Percentiles rank a stretch among this genome's conserved stretches.
Conservation (phyloP, 352 stramenopile genomes). For the Blastocystis sp. region DNA sequence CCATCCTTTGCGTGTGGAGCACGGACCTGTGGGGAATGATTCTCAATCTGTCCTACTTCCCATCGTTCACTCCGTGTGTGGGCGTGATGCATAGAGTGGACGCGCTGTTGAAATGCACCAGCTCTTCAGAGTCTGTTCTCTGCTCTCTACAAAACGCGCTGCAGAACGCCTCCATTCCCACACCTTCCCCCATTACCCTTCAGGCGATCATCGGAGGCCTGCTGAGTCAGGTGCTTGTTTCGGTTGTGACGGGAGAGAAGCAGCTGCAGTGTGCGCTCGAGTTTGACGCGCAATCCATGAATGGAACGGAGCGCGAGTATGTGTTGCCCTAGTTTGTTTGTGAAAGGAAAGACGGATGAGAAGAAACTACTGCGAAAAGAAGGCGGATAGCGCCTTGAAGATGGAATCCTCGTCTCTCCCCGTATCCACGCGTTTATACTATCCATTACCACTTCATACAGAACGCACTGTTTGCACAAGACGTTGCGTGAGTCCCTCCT, state of each 20-base stretch:
- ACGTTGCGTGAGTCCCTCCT: neutral
- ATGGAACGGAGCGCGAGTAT: slow-evolving; percentile 23
- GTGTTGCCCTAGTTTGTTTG: slow-evolving; percentile 23
- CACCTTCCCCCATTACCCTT: slow-evolving; percentile 2
- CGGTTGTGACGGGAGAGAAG: slow-evolving; percentile 1
- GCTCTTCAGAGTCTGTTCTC: neutral
- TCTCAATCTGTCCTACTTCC: neutral
- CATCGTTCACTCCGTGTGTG: neutral
- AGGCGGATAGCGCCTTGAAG: neutral
- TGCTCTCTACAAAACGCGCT: neutral
- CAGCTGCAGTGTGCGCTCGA: slow-evolving; percentile 32
- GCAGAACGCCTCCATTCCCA: neutral
- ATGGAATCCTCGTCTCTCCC: neutral
- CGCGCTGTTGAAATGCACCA: neutral
- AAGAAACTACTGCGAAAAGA: neutral
- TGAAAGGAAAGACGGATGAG: neutral
- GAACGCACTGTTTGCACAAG: neutral
- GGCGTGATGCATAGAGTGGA: neutral
- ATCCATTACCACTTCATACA: neutral
- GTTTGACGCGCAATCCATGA: slow-evolving; percentile 16
- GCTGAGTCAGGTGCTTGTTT: slow-evolving; percentile 22
- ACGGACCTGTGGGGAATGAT: neutral
- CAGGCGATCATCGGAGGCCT: slow-evolving; percentile 28
- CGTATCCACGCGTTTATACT: neutral
- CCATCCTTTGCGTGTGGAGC: neutral